A percentile compares a stretch with the other conserved stretches of the same genome.
phyloP scores from a whole-genome alignment of 1,284 basidiomycete species.

The Sphagnurus paluster region DNA sequence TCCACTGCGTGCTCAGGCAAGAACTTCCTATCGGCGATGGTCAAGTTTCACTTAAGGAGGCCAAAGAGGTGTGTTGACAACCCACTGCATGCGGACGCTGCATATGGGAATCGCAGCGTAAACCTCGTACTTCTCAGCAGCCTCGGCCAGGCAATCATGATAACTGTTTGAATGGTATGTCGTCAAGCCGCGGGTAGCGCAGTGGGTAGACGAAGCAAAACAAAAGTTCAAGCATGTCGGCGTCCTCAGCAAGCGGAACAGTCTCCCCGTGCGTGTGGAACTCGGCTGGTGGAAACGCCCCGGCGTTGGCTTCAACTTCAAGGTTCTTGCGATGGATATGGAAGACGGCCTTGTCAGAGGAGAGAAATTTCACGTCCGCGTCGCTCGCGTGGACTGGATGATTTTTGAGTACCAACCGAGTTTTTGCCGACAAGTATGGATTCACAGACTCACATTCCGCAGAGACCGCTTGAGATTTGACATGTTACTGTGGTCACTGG shows the following conservation, averaged over 20 bases:
- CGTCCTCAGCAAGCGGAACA: conserved; percentile 5
- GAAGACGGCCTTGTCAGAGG: conserved; percentile 17
- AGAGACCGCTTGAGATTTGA: too few species aligned
- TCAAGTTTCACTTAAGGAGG: background rate
- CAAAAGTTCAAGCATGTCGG: conserved; percentile 9
- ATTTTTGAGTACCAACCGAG: too few species aligned
- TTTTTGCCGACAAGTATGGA: too few species aligned
- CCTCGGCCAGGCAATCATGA: conserved; percentile 9
- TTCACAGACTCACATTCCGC: too few species aligned
- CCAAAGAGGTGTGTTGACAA: background rate
- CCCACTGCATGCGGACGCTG: conserved; percentile 13
- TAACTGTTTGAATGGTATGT: background rate
- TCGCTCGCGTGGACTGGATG: background rate
- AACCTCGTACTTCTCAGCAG: conserved; percentile 17
- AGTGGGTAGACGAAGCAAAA: conserved; percentile 12
- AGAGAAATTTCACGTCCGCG: conserved; percentile 19
- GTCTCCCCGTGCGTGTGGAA: background rate
- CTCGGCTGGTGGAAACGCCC: conserved; percentile 3
- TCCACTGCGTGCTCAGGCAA: conserved; percentile 2
- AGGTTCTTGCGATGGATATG: conserved; percentile 19
- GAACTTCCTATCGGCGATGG: background rate
- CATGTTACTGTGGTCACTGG: too few species aligned
- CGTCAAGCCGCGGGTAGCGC: conserved; percentile 2
- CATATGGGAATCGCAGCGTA: conserved; percentile 9
- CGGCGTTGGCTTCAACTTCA: conserved; percentile 5